Conservation (phyloP, 805 yeast species). For the Myxozyma melibiosi region DNA sequence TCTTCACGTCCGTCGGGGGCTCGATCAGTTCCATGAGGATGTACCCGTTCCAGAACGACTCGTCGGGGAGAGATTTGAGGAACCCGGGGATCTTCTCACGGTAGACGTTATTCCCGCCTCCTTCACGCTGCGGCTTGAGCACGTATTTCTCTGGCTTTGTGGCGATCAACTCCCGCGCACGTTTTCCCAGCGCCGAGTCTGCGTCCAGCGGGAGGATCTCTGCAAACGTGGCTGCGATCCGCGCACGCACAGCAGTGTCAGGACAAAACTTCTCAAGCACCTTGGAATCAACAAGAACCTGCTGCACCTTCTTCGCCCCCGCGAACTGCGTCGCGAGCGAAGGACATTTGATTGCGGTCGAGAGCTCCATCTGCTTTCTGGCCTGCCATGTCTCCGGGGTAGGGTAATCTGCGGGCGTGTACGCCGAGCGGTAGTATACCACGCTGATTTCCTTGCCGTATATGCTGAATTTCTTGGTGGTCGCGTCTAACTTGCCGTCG, state of each 20-base stretch:
- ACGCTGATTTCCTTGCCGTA: constrained; percentile 70
- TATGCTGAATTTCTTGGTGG: constrained; percentile 13
- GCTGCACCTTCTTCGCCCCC: constrained; percentile 94
- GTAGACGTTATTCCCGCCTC: constrained; percentile 96
- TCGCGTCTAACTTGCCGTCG: constrained; percentile 24
- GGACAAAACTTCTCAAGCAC: constrained; percentile 54
- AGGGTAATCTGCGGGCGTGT: constrained; percentile 79
- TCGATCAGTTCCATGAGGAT: constrained; percentile 91
- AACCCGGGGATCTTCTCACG: constrained; percentile 81
- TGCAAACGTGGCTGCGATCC: constrained; percentile 66
- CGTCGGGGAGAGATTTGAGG: constrained; percentile 58
- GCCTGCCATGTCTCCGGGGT: constrained; percentile 73
- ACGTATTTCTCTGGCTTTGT: constrained; percentile 67
- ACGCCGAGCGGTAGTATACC: constrained; percentile 88
- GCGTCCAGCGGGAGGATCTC: constrained; percentile 82
- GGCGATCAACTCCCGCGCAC: constrained; percentile 30
- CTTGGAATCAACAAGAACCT: constrained; percentile 64
- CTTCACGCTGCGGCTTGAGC: constrained; percentile 96
- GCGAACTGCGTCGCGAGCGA: constrained; percentile 83
- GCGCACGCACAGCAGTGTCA: constrained; percentile 35
- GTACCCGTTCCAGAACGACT: constrained; percentile 79
- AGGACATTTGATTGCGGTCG: constrained; percentile 89
- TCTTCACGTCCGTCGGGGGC: constrained; percentile 63
- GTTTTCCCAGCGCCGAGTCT: constrained; percentile 43
- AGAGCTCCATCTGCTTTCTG: constrained; percentile 68